phyloP scores from a whole-genome alignment of 805 yeast species.

The Saccharomycopsis oosterbeekiorum region DNA sequence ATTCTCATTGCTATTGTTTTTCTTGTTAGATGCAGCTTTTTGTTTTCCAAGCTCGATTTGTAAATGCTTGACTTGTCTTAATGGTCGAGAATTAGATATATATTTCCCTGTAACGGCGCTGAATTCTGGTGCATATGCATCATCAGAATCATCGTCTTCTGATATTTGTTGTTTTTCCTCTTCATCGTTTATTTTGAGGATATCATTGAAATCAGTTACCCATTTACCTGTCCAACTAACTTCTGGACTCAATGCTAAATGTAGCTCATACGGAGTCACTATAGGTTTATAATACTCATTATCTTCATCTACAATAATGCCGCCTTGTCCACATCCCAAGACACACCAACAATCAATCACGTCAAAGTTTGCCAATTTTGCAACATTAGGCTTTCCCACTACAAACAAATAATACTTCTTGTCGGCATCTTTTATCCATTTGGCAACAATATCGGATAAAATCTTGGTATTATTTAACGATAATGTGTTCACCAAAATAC shows the following conservation, averaged over 20 bases:
- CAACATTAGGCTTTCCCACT: constrained; percentile 96
- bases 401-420: constrained; percentile 92
- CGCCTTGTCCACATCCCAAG: constrained; percentile 90
- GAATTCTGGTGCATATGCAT: constrained; percentile 69
- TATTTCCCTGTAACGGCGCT: constrained; percentile 81
- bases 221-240: constrained; percentile 90
- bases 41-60: constrained; percentile 36
- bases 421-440: constrained; percentile 60
- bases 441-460: constrained; percentile 51
- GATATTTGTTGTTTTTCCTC: constrained; percentile 25
- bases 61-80: constrained; percentile 56
- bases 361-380: constrained; percentile 92
- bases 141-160: constrained; percentile 24
- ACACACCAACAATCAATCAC: constrained; percentile 92
- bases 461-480: constrained; percentile 66
- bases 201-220: constrained; percentile 69
- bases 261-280: constrained; percentile 85
- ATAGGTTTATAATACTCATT: constrained; percentile 86
- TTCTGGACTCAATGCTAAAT: constrained; percentile 67
- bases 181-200: constrained; percentile 31
- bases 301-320: constrained; percentile 69
- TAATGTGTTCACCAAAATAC: constrained; percentile 81
- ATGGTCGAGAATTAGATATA: constrained; percentile 62
- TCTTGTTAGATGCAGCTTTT: constrained; percentile 17
- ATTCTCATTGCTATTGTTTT: constrained; percentile 24